phyloP scores from a whole-genome alignment of 2,329 filamentous ascomycete genomes.

The Colletotrichum gloeosporioides region DNA sequence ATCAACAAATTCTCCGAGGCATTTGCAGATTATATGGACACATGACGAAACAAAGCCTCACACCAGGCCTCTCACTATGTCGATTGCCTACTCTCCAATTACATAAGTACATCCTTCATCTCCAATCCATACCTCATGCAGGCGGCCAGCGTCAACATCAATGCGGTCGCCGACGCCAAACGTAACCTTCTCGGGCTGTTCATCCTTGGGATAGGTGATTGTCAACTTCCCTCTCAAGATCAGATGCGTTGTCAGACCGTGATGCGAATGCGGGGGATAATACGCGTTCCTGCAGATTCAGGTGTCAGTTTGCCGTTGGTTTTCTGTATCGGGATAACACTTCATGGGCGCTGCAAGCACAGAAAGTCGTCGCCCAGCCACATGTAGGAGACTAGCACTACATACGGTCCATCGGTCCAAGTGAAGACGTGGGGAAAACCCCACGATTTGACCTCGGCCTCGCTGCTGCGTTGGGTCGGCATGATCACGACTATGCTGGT shows the following conservation, averaged over 20 bases:
- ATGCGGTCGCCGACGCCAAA: constrained; percentile 66
- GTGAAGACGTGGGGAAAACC: constrained; percentile 74
- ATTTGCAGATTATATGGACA: not conserved
- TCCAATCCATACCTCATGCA: constrained; percentile 76
- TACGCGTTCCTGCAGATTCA: constrained; percentile 60
- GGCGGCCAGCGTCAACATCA: constrained; percentile 67
- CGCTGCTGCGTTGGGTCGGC: constrained; percentile 49
- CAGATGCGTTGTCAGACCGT: constrained; percentile 70
- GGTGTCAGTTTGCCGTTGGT: not conserved
- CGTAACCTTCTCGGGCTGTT: constrained; percentile 58
- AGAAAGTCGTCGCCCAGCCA: not conserved
- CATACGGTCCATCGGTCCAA: constrained; percentile 74
- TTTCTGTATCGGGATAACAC: not conserved
- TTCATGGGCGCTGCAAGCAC: not conserved
- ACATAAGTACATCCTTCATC: constrained; percentile 71
- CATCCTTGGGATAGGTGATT: constrained; percentile 69
- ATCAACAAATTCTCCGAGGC: not conserved
- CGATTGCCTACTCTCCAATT: constrained; percentile 57
- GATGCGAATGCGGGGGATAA: constrained; percentile 72
- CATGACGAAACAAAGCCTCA: not conserved
- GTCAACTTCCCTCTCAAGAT: constrained; percentile 70
- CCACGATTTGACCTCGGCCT: constrained; percentile 70
- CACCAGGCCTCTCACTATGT: not conserved
- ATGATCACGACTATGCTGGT: not conserved
- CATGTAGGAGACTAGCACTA: constrained; percentile 23